Conservation (phyloP, 2,329 filamentous ascomycete species). For the Westerdykella ornata region DNA sequence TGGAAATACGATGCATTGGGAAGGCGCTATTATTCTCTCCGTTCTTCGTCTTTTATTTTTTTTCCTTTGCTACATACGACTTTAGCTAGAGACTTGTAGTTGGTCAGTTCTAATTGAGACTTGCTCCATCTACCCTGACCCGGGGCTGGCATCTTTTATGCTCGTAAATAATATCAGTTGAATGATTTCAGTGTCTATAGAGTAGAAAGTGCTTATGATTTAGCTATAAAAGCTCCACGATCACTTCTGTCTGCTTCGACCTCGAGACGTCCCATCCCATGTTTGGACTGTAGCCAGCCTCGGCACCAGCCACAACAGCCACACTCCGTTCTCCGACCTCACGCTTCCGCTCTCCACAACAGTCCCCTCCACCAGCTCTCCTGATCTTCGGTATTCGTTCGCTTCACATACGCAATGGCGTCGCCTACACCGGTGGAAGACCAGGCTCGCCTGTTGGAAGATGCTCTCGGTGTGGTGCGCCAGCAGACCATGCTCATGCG, state of each 20-base stretch:
- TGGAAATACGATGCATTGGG: not conserved
- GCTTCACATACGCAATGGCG: constrained; percentile 34
- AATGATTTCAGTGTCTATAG: too few relatives aligned
- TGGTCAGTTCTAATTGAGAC: too few relatives aligned
- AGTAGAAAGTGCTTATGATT: not conserved
- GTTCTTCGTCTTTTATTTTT: not conserved
- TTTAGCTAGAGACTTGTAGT: too few relatives aligned
- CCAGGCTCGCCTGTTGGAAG: constrained; percentile 85
- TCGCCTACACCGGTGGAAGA: constrained; percentile 48
- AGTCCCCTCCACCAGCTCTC: constrained; percentile 20
- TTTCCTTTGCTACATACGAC: too few relatives aligned
- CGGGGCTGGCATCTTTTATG: too few relatives aligned
- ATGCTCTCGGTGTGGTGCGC: constrained; percentile 91
- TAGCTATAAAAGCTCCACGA: not conserved
- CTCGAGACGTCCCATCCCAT: too few relatives aligned
- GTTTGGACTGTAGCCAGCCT: too few relatives aligned
- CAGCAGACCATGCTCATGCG: constrained; percentile 97
- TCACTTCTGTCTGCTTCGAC: not conserved
- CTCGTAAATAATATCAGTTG: too few relatives aligned
- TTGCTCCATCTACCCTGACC: too few relatives aligned
- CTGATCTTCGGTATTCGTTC: constrained; percentile 20
- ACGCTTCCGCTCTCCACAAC: constrained; percentile 13
- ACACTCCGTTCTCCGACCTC: constrained; percentile 16
- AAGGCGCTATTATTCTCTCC: not conserved
- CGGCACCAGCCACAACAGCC: constrained; percentile 18